Evolutionary conservation across 129 eudicot genomes (phyloP), one percentile per base, ranked within the genome.

Genomic region (Arctium lappa): DNA sequence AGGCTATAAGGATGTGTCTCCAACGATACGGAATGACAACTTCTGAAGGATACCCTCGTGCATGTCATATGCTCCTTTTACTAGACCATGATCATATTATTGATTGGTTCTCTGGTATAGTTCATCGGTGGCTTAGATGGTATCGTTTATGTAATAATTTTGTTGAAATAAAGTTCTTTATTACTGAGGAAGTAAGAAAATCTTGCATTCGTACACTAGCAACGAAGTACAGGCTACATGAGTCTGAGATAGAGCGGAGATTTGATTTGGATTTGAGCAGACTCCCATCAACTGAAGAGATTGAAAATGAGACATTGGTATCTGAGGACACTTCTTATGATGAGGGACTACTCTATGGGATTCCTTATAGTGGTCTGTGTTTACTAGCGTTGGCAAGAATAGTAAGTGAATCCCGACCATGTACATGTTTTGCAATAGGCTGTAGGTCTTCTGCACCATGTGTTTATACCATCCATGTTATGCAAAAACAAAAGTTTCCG

Each of bases 131-230:
- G 99, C 83, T 91, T 68, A 91, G 89, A 78, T 95, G 98, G 99
- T 95, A 88, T 82, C 65, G 70, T n/a, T 89, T 79, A 80, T 91
- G 90, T 62, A 86, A 91, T 42, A 90, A 95, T 74, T 91, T 91
- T 11, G 70, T 18, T 27, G 92, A 93, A 72, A 79, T 95, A 34
- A 93, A 89, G 84, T 73, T 74, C 32, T 70, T 95, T 69, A 82
- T 90, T 62, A 87, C 89, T 5, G 66, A 83, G 44, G 82, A 87
- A 73, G 88, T 95, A 5, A 84, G 92, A 77, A 86, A 87, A 89
- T 93, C 98, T 18, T 95, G 99, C 87, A 86, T 95, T 10, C 92
- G 95, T 29, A 95, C 99, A 33, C 85, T 95, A 39, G 98, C 98
- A 8, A 87, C 86, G 4, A 95, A 95, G 74, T 93, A 91, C 22